Percentiles rank a stretch among this genome's conserved stretches.
These are phyloP conservation scores for Wickerhamomyces xylosicus DNA, from an alignment of 805 yeast genomes.

Conservation along the genomic window DNA sequence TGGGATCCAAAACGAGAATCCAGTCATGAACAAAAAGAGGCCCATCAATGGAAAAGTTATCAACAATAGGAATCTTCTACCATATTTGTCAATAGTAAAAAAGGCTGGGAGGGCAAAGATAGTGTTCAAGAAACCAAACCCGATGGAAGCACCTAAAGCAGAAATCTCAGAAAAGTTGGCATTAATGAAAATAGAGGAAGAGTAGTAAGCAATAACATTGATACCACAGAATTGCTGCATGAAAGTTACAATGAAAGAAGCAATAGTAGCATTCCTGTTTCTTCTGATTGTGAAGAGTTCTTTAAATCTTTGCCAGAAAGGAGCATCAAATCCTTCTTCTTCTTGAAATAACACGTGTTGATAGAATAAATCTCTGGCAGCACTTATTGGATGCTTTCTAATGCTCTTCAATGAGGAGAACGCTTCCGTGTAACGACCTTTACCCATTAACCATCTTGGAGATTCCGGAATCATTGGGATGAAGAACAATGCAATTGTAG, in stretches of 20 bases:
- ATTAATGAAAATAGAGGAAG: constrained; percentile 58
- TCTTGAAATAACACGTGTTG: constrained; percentile 50
- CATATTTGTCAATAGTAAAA: constrained; percentile 63
- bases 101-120: constrained; percentile 76
- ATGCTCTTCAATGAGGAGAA: constrained; percentile 35
- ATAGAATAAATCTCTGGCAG: constrained; percentile 59
- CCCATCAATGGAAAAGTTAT: constrained; percentile 52
- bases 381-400: constrained; percentile 38
- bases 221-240: constrained; percentile 87
- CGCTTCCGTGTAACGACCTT: constrained; percentile 48
- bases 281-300: constrained; percentile 61
- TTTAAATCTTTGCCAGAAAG: constrained; percentile 33
- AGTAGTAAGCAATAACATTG: constrained; percentile 75
- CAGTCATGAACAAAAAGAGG: constrained; percentile 42
- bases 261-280: constrained; percentile 69
- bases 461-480: constrained; percentile 59
- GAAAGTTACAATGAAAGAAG: constrained; percentile 71
- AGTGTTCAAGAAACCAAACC: constrained; percentile 73
- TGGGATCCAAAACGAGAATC: constrained; percentile 61
- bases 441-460: constrained; percentile 66
- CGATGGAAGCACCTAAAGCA: constrained; percentile 70
- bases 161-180: constrained; percentile 49
- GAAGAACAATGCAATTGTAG: constrained; percentile 43
- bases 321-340: constrained; percentile 36
- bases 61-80: constrained; percentile 50